phyloP scores from a whole-genome alignment of 2,329 filamentous ascomycete genomes.

The Cucurbitaria berberidis region DNA sequence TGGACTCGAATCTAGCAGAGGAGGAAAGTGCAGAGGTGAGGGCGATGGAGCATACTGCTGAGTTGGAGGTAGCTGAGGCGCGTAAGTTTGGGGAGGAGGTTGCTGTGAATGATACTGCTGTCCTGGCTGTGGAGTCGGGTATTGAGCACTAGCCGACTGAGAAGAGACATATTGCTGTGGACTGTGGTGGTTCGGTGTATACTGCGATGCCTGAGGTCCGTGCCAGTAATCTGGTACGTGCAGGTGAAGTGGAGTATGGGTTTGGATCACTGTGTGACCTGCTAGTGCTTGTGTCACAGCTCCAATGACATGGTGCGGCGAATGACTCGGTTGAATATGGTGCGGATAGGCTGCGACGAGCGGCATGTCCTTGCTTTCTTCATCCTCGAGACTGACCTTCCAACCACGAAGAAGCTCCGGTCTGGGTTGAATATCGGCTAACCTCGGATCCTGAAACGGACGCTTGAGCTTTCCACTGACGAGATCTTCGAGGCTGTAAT shows the following conservation, averaged over 20 bases:
- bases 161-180: conserved; percentile 34
- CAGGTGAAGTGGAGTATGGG: conserved; percentile 36
- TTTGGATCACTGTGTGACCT: conserved; percentile 31
- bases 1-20: conserved; percentile 22
- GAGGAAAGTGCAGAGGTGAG: conserved; percentile 36
- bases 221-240: conserved; percentile 44
- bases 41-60: conserved; percentile 33
- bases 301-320: conserved; percentile 35
- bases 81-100: conserved; percentile 17
- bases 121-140: conserved; percentile 22
- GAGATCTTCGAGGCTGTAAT: conserved; percentile 86
- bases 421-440: conserved; percentile 43
- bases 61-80: conserved; percentile 15
- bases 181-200: conserved; percentile 31
- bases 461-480: conserved; percentile 47
- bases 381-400: conserved; percentile 48
- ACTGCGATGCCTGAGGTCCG: conserved; percentile 31
- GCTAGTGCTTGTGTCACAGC: conserved; percentile 29
- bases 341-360: conserved; percentile 38
- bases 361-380: conserved; percentile 45
- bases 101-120: conserved; percentile 36
- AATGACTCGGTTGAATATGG: conserved; percentile 35
- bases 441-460: conserved; percentile 43
- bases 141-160: conserved; percentile 26
- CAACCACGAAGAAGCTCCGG: conserved; percentile 44